Conservation (phyloP, 805 yeast species). For the Zygosaccharomyces gambellarensis region DNA sequence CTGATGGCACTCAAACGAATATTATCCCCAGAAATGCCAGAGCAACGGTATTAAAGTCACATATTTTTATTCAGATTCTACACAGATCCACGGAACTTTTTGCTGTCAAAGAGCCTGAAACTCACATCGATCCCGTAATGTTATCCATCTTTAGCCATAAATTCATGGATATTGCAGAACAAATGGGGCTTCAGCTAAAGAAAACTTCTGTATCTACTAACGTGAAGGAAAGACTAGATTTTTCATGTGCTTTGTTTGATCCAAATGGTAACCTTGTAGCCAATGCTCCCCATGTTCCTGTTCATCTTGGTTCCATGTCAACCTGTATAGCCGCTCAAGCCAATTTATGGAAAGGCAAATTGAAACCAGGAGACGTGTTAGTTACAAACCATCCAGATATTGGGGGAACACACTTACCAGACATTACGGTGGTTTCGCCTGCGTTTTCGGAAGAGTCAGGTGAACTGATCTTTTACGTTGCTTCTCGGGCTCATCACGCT, state of each 20-base stretch:
- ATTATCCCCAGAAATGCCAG: conserved; percentile 57
- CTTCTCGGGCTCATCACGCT: conserved; percentile 92
- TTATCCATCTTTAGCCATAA: conserved; percentile 75
- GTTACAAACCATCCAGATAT: conserved; percentile 75
- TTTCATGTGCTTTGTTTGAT: conserved; percentile 78
- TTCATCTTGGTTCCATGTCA: conserved; percentile 81
- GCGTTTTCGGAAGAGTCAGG: conserved; percentile 53
- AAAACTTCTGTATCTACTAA: conserved; percentile 78
- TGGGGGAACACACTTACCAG: conserved; percentile 83
- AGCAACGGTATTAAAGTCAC: conserved; percentile 55
- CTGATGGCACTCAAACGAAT: conserved; percentile 77
- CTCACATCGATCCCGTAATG: conserved; percentile 56
- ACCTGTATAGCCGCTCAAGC: conserved; percentile 70
- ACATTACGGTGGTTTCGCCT: conserved; percentile 89
- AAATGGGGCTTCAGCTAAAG: conserved; percentile 76
- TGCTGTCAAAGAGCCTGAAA: conserved; percentile 3
- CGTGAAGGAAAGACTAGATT: conserved; percentile 77
- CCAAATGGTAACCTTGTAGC: conserved; percentile 72
- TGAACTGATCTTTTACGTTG: conserved; percentile 74
- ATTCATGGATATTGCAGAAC: conserved; percentile 87
- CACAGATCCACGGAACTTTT: conserved; percentile 6
- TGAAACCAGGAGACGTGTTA: conserved; percentile 67
- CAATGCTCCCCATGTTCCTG: conserved; percentile 85
- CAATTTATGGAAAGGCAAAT: conserved; percentile 56
- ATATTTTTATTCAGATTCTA: conserved; percentile 44